These are phyloP conservation scores for Annulohypoxylon maeteangense DNA, from an alignment of 495 filamentous ascomycete species.

Conservation along the genomic window DNA sequence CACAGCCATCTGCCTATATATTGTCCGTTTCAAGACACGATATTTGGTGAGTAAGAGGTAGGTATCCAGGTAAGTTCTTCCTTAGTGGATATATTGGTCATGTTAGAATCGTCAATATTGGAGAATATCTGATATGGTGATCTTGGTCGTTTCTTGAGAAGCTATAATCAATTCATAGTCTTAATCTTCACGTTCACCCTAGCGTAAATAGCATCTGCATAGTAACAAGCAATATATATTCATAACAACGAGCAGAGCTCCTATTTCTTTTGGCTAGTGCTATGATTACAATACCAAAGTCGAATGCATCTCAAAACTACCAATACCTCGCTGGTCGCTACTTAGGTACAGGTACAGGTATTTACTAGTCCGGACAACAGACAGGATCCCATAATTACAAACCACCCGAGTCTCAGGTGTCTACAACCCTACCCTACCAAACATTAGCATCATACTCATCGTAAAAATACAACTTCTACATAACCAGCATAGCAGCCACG, in stretches of 20 bases:
- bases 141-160: too few relatives aligned
- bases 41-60: background rate
- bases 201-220: background rate
- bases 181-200: background rate
- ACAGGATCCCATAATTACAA: background rate
- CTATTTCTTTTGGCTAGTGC: background rate
- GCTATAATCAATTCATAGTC: background rate
- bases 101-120: too few relatives aligned
- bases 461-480: background rate
- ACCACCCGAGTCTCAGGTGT: background rate
- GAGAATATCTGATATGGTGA: too few relatives aligned
- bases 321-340: background rate
- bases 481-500: constrained; percentile 1
- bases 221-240: background rate
- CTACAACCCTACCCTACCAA: too few relatives aligned
- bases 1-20: background rate
- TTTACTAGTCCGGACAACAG: background rate
- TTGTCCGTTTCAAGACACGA: background rate
- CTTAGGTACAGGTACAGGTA: constrained; percentile 14
- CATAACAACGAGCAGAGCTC: background rate
- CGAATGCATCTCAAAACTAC: background rate
- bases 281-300: background rate
- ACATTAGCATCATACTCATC: background rate
- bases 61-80: background rate
- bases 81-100: too few relatives aligned